Base-by-base conservation (phyloP, 2,329 filamentous ascomycete genomes). In the Aspergillus tanneri region DNA sequence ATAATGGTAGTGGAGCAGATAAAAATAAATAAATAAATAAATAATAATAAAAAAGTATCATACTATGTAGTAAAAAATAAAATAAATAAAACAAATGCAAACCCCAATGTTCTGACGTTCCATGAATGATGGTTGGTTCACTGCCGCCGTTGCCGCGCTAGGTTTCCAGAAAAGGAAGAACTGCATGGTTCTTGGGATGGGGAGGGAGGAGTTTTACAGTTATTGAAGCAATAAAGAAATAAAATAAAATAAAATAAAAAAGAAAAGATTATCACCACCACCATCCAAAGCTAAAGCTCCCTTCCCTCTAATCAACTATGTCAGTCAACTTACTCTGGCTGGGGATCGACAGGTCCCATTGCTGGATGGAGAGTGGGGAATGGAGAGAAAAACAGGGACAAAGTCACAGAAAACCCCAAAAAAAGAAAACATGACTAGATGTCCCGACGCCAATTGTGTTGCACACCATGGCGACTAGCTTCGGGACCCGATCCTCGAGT, bases 111-210 rank as follows among this genome's bases (percentile, higher is more conserved):
- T 14, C 23, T 11, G 37, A 19, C 2, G 10, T 40, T 9, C 1
- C 8, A 6, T 16, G 2, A 22, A 19, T 24, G 11, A 39, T 18
- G 37, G 10, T 16, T 40, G 37, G 37, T 18, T 27, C 37, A 19
- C 9, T 49, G 40, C 46, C 34, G 46, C 46, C 34, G 32, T 40
- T 44, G 16, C 46, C 32, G 46, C 46, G 16, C 14, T 36, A n/a
- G 8, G n/a, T 28, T n/a, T 28, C 25, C 25, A n/a, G 25, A 28
- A 28, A 28, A 28, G 7, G 7, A 28, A 28, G 7, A n/a, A n/a
- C n/a, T n/a, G n/a, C n/a, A n/a, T n/a, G n/a, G n/a, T n/a, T n/a
- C n/a, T n/a, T n/a, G n/a, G n/a, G n/a, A 34, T 34, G 30, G 11
- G 30, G 6, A 34, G 11, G 30, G 30, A 34, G 30, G 30, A 16